phyloP scores from a whole-genome alignment of 768 basidiomycete genomes.

The Lepiota venenata region DNA sequence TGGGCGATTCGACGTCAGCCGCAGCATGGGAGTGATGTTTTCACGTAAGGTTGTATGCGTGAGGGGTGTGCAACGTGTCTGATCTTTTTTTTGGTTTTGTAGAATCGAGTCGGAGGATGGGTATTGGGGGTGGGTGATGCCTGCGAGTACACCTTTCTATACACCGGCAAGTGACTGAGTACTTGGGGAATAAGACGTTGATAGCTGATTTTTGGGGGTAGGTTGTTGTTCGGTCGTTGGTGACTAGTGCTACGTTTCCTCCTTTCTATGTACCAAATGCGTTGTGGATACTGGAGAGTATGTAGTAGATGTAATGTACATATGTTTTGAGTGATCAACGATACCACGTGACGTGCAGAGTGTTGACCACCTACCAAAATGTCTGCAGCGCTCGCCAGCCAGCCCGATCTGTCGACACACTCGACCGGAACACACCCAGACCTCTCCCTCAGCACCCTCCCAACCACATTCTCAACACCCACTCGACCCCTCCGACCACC shows the following conservation, averaged over 20 bases:
- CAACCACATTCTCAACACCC: constrained; percentile 52
- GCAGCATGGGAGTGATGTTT: constrained; percentile 9
- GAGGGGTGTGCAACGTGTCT: neutral
- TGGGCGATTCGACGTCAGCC: constrained; percentile 7
- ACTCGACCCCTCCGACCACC: constrained; percentile 40
- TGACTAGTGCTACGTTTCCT: neutral
- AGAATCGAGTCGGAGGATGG: constrained; percentile 10
- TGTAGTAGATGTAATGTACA: neutral
- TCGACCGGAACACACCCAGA: constrained; percentile 42
- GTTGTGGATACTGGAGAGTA: constrained; percentile 8
- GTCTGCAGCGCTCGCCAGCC: constrained; percentile 8
- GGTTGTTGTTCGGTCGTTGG: constrained; percentile 1
- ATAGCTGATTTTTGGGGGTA: neutral
- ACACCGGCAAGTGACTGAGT: neutral
- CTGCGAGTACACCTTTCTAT: constrained; percentile 3
- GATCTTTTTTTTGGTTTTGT: neutral
- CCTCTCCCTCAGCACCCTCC: constrained; percentile 55
- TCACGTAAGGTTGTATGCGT: neutral
- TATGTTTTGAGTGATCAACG: neutral
- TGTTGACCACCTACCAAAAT: neutral
- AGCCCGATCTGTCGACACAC: neutral
- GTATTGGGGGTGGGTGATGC: constrained; percentile 11
- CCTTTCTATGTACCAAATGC: constrained; percentile 2
- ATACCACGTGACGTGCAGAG: neutral
- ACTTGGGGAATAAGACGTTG: neutral